Percentiles rank a stretch among this genome's conserved stretches.
phyloP scores from a whole-genome alignment of 2,329 filamentous ascomycete species.

The Dothideomycetidae sp. region DNA sequence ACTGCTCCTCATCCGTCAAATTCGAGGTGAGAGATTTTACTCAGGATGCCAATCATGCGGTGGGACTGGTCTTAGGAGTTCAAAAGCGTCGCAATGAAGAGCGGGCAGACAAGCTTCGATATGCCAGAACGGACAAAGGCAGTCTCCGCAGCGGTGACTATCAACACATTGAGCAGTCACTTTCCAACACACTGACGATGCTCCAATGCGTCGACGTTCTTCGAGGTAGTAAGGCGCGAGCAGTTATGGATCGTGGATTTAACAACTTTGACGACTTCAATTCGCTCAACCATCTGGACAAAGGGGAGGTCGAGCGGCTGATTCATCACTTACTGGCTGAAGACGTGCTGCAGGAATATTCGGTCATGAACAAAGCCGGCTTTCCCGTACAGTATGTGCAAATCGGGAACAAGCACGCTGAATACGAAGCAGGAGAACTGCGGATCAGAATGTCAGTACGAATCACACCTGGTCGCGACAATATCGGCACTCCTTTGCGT shows the following conservation, averaged over 20 bases:
- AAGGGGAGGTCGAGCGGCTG: slow-evolving; percentile 69
- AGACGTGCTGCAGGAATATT: slow-evolving; percentile 57
- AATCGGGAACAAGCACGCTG: slow-evolving; percentile 30
- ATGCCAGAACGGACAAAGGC: background rate
- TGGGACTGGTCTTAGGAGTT: slow-evolving; percentile 50
- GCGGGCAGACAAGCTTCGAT: slow-evolving; percentile 1
- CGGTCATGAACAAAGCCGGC: slow-evolving; percentile 45
- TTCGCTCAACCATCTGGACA: slow-evolving; percentile 52
- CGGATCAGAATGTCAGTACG: slow-evolving; percentile 41
- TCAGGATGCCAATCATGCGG: slow-evolving; percentile 53
- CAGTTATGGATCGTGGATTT: slow-evolving; percentile 39
- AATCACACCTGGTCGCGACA: slow-evolving; percentile 30
- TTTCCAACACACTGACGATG: slow-evolving; percentile 46
- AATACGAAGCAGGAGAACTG: slow-evolving; percentile 32
- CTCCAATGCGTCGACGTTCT: slow-evolving; percentile 75
- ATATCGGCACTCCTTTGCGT: slow-evolving; percentile 15
- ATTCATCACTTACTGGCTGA: slow-evolving; percentile 63
- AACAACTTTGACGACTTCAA: slow-evolving; percentile 47
- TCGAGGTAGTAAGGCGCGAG: slow-evolving; percentile 51
- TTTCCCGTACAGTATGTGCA: slow-evolving; percentile 63
- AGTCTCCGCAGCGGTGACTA: slow-evolving; percentile 1
- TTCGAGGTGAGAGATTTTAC: slow-evolving; percentile 69
- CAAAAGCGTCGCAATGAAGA: slow-evolving; percentile 27
- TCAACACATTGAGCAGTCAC: slow-evolving; percentile 4
- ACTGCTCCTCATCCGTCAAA: slow-evolving; percentile 59